Base-by-base conservation (phyloP, 192 early-diverging fungal species). In the Podila epigama region DNA sequence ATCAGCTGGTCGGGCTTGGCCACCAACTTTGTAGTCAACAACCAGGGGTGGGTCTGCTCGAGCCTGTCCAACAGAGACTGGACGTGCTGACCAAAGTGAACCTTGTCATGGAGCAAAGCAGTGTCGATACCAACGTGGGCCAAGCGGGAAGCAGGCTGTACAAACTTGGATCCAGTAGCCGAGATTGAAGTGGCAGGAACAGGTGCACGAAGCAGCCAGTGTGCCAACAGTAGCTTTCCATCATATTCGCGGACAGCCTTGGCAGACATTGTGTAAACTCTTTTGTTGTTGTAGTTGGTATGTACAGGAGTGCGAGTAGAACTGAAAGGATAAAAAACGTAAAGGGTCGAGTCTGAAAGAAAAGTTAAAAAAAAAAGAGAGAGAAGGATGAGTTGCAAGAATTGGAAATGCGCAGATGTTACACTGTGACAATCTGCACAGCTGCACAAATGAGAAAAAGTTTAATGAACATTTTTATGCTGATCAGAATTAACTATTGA, bases 1-100 rank as follows among this genome's bases (percentile, higher is more conserved):
- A 99, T 97, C 53, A 99, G 85, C 82, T 97, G 96, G 82, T 99
- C 97, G 25, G 97, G 97, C 84, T 99, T 99, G 82, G 91, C 96
- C 44, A 99, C 97, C 63, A 97, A 86, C 77, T 95, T 95, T 16
- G 79, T 83, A 48, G 88, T 88, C 63, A 87, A 57, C 56, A 97
- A 81, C 96, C 95, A 99, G 29, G 94, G 93, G 85, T 97, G 86
- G 44, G 82, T 87, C 52, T 81, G 82, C 83, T 96, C 95, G 27
- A 91, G 84, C 39, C 81, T 79, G 57, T 86, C 82, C 20, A 89
- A 67, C 51, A 80, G 79, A 29, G 79, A 73, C 59, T 85, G 82
- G 42, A 94, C 84, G 35, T 89, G 86, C 29, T 83, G 77, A 51
- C 86, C 83, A 65, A 97, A 90, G 37, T 89, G 88, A 27, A 81